Conservation (phyloP, 176 grass and related monocot genomes). For the Carex kokanica region DNA sequence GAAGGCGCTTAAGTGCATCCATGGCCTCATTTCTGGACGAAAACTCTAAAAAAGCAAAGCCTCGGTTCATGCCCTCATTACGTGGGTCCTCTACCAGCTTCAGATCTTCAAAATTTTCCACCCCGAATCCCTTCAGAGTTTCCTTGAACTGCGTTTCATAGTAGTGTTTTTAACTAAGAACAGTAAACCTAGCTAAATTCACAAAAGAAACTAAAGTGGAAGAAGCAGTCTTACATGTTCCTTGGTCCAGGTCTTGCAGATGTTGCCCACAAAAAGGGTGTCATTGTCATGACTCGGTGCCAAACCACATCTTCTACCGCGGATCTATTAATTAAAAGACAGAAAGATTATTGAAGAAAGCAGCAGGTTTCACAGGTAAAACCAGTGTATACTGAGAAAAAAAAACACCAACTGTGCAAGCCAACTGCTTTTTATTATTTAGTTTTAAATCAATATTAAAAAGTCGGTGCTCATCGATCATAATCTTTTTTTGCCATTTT, state of each 20-base stretch:
- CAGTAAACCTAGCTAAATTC: not conserved
- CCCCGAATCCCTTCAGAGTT: constrained; percentile 44
- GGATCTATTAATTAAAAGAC: constrained; percentile 36
- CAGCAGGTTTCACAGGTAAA: not conserved
- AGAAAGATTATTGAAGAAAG: constrained; percentile 3
- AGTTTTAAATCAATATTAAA: not conserved
- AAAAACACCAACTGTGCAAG: not conserved
- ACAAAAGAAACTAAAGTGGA: not conserved
- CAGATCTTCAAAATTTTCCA: constrained; percentile 74
- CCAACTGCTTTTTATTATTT: not conserved
- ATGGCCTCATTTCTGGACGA: constrained; percentile 54
- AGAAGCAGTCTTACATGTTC: constrained; percentile 46
- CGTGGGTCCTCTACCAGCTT: constrained; percentile 69
- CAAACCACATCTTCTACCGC: constrained; percentile 52
- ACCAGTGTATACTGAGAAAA: not conserved
- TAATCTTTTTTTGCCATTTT: not conserved
- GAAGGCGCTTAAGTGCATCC: constrained; percentile 55
- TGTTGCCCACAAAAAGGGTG: constrained; percentile 70
- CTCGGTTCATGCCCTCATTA: constrained; percentile 66
- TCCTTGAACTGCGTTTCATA: constrained; percentile 47
- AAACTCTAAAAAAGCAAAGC: constrained; percentile 83
- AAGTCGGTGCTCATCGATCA: not conserved
- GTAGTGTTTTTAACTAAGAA: not conserved
- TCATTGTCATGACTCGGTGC: constrained; percentile 68
- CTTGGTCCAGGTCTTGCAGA: constrained; percentile 84